phyloP scores from a whole-genome alignment of 495 filamentous ascomycete genomes.

The Penicillium fimorum region DNA sequence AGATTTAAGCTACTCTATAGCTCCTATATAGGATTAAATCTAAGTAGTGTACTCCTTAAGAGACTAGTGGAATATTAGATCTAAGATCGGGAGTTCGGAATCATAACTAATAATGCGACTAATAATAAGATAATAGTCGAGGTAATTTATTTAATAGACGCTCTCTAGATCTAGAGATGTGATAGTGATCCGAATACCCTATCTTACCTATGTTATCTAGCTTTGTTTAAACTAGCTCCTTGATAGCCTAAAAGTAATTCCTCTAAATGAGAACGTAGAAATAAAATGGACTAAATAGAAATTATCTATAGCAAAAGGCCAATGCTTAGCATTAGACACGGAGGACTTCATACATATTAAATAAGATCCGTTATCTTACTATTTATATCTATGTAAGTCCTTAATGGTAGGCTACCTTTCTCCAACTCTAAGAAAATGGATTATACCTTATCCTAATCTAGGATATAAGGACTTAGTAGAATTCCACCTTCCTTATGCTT shows the following conservation, averaged over 20 bases:
- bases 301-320: background rate
- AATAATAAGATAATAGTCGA: constrained; percentile 4
- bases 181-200: constrained; percentile 1
- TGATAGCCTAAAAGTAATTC: background rate
- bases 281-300: constrained; percentile 3
- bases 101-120: constrained; percentile 2
- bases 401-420: background rate
- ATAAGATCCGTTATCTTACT: constrained; percentile 7
- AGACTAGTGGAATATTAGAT: too few relatives aligned
- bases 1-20: too few relatives aligned
- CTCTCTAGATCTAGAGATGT: background rate
- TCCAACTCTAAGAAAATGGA: background rate
- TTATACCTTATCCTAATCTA: background rate
- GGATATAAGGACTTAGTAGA: constrained; percentile 2
- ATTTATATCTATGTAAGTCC: constrained; percentile 5
- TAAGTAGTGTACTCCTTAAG: too few relatives aligned
- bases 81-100: too few relatives aligned
- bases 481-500: constrained; percentile 8
- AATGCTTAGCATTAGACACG: constrained; percentile 1
- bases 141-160: background rate
- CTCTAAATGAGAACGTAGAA: background rate
- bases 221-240: background rate
- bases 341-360: background rate
- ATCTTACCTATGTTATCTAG: background rate
- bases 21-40: too few relatives aligned